These are phyloP conservation scores for Sphaerobolus stellatus DNA, from an alignment of 1,284 basidiomycete species.

Conservation along the genomic window DNA sequence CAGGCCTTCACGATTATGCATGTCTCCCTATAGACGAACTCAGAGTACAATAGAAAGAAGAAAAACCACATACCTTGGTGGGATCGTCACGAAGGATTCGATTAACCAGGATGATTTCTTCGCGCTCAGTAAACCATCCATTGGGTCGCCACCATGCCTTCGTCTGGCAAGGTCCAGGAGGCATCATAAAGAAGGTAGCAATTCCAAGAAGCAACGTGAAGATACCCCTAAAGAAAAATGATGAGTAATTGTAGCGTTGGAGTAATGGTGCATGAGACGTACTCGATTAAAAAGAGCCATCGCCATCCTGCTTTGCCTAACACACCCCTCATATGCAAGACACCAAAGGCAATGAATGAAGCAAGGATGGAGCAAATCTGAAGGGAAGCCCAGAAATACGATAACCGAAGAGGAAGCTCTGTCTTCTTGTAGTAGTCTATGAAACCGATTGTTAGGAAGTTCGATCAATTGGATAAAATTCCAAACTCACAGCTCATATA, in stretches of 20 bases:
- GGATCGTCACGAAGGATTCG: slow-evolving; percentile 73
- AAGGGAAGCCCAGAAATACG: slow-evolving; percentile 67
- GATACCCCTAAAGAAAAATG: slow-evolving; percentile 35
- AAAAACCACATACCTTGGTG: slow-evolving; percentile 43
- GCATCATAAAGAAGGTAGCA: slow-evolving; percentile 68
- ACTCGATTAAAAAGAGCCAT: slow-evolving; percentile 55
- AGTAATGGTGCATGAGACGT: slow-evolving; percentile 17
- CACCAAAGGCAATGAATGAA: slow-evolving; percentile 63
- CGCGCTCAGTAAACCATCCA: slow-evolving; percentile 65
- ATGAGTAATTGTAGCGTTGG: not conserved
- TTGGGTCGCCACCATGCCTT: slow-evolving; percentile 65
- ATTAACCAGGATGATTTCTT: slow-evolving; percentile 55
- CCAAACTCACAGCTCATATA: slow-evolving; percentile 57
- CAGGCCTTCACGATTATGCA: slow-evolving; percentile 80
- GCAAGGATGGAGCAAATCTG: slow-evolving; percentile 50
- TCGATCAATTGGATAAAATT: not conserved
- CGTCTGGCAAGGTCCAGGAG: slow-evolving; percentile 65
- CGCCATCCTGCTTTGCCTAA: slow-evolving; percentile 59
- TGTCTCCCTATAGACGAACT: slow-evolving; percentile 45
- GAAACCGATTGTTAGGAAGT: not conserved
- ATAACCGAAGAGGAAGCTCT: slow-evolving; percentile 65
- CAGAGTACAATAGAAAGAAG: not conserved
- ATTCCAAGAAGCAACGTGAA: slow-evolving; percentile 58
- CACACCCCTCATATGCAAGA: slow-evolving; percentile 59
- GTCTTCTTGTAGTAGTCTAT: slow-evolving; percentile 65